phyloP scores from a whole-genome alignment of 1,284 basidiomycete species.

The Heliocybe sulcata region DNA sequence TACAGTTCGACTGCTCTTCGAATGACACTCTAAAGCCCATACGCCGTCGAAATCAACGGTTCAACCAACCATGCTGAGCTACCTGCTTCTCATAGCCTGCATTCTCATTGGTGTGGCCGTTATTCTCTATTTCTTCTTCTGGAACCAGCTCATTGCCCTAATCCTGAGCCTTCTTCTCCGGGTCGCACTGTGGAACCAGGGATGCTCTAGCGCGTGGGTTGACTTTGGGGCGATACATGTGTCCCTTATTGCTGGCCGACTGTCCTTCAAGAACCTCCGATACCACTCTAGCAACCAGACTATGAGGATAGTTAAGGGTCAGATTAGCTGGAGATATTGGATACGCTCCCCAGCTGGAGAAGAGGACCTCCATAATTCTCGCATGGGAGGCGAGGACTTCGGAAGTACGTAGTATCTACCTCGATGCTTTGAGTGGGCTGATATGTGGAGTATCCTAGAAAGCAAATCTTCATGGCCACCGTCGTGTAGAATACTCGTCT shows the following conservation, averaged over 20 bases:
- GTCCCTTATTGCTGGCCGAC: conserved; percentile 80
- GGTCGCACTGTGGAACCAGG: conserved; percentile 65
- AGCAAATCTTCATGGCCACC: conserved; percentile 31
- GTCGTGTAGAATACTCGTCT: conserved; percentile 73
- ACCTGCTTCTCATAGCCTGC: conserved; percentile 62
- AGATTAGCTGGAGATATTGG: conserved; percentile 92
- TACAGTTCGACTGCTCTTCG: too few species aligned
- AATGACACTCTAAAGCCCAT: too few species aligned
- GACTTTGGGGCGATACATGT: conserved; percentile 86
- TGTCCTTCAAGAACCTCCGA: conserved; percentile 78
- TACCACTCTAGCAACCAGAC: conserved; percentile 92
- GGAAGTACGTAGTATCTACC: conserved; percentile 26
- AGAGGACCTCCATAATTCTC: conserved; percentile 54
- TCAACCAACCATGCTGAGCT: conserved; percentile 49
- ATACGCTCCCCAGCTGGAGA: conserved; percentile 63
- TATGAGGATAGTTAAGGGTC: conserved; percentile 73
- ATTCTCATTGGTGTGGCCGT: conserved; percentile 65
- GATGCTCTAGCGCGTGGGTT: conserved; percentile 65
- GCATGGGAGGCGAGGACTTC: conserved; percentile 39
- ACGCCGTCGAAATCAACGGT: conserved; percentile 3
- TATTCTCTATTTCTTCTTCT: conserved; percentile 84
- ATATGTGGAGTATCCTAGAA: conserved; percentile 16
- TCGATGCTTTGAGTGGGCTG: too few species aligned
- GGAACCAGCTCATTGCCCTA: conserved; percentile 76
- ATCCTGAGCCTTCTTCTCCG: conserved; percentile 55